Evolutionary conservation across 176 grass and related monocot genomes (phyloP), one percentile per base, ranked within the genome.

Genomic region (Raddia distichophylla): DNA sequence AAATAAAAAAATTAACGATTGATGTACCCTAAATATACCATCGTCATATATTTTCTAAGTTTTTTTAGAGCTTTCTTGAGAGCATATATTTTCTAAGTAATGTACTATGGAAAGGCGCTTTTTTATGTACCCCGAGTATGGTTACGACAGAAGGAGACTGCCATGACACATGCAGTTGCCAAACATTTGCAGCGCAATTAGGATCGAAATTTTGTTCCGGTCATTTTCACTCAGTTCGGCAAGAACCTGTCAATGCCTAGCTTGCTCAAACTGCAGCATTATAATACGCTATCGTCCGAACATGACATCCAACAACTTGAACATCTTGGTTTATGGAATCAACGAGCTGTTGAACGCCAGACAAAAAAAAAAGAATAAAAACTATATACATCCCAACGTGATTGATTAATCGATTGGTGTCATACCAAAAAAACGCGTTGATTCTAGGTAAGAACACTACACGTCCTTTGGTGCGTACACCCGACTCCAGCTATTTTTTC

Each of bases 281-380:
- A 69, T 8, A 67, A 79, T 53, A 79, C 10, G 27, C 37, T n/a
- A 10, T n/a, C 17, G 7, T 55, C 35, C 66, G 67, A 90, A 83
- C 59, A 43, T 66, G 88, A 60, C 59, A 37, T 33, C 71, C 65
- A 82, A 75, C 78, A 78, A 73, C 83, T 73, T 43, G 1, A 61
- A 54, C 60, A 9, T 22, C 42, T 68, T 90, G 83, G 19, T 20
- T 49, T 40, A 32, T 22, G 64, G 8, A 82, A 19, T 37, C 49
- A 73, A 32, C 32, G 6, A 74, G 18, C 14, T 18, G 72, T 8
- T 32, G 73, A 72, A 78, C 50, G 44, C 87, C 32, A 15, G 40
- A 72, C 64, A 64, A 45, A n/a, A n/a, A 27, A 74, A 84, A 74
- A 14, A 33, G 12, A 45, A 54, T 13, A 16, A 11, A 60, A 35